Evolutionary conservation across 2,329 filamentous ascomycete genomes (phyloP).

Genomic region (Alternaria ethzedia): DNA sequence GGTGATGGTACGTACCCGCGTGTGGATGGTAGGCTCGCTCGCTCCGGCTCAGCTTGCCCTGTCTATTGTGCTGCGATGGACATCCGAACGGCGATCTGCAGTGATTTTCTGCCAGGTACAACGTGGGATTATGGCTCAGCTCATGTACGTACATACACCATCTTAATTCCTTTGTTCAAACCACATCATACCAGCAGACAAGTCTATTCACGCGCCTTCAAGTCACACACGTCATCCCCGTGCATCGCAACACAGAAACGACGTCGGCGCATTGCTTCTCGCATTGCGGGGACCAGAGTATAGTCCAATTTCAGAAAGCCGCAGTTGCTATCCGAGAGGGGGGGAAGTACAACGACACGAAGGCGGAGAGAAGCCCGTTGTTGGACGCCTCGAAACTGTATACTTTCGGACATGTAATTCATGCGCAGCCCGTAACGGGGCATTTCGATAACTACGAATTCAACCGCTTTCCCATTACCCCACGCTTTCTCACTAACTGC

Average conservation of each 20-base stretch:
- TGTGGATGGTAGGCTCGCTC: not conserved
- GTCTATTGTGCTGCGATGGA: not conserved
- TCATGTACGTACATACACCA: not conserved
- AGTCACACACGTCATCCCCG: not conserved
- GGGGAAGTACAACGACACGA: not conserved
- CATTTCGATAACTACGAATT: not conserved
- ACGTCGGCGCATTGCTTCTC: not conserved
- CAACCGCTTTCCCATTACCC: not conserved
- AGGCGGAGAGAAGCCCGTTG: not conserved
- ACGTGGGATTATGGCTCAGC: conserved; percentile 1
- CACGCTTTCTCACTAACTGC: not conserved
- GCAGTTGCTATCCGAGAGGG: not conserved
- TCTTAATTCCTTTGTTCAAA: not conserved
- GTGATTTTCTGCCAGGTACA: conserved; percentile 30
- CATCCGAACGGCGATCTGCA: conserved; percentile 14
- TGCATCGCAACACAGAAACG: not conserved
- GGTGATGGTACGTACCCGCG: not conserved
- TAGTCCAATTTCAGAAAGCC: not conserved
- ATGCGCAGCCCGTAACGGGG: not conserved
- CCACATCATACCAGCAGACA: not conserved
- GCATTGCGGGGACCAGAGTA: not conserved
- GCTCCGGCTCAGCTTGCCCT: conserved; percentile 9
- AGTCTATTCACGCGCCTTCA: not conserved
- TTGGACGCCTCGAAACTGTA: not conserved
- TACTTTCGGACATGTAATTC: not conserved